A percentile compares a stretch with the other conserved stretches of the same genome.
Conservation (phyloP, 164 flowering plant genomes). For the Cinnamomum micranthum region DNA sequence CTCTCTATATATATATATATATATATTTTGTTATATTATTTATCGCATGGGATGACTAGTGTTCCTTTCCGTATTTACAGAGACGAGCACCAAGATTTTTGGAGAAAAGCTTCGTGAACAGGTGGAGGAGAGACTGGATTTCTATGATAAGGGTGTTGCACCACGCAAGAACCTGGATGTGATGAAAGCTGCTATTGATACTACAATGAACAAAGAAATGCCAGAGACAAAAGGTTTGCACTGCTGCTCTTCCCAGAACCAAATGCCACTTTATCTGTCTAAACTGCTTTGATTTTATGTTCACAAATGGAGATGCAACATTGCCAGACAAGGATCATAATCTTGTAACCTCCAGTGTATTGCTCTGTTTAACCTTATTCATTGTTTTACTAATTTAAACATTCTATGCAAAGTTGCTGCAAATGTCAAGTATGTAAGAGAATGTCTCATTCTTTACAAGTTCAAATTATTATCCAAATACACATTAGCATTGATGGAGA, state of each 20-base stretch:
- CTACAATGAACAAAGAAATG: slow-evolving; percentile 39
- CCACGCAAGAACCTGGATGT: slow-evolving; percentile 95
- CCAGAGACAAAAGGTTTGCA: not conserved
- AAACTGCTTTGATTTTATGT: not conserved
- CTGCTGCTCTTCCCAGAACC: not conserved
- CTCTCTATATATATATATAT: too few relatives aligned
- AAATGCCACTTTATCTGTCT: not conserved
- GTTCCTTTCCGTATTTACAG: slow-evolving; percentile 27
- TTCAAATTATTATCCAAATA: too few relatives aligned
- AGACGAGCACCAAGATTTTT: slow-evolving; percentile 53
- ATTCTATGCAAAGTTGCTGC: too few relatives aligned
- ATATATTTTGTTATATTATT: not conserved
- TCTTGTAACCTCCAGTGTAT: not conserved
- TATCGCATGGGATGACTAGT: not conserved
- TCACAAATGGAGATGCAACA: not conserved
- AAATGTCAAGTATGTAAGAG: too few relatives aligned
- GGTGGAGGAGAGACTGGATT: slow-evolving; percentile 95
- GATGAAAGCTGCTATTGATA: slow-evolving; percentile 81
- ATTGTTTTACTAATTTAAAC: not conserved
- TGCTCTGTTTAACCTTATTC: not conserved
- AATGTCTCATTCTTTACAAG: too few relatives aligned
- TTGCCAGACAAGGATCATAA: too few relatives aligned
- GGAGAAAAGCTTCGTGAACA: slow-evolving; percentile 96
- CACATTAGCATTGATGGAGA: too few relatives aligned
- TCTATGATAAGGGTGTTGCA: slow-evolving; percentile 97